Conservation (phyloP, 306 rosid genomes). For the Phaseolus lunatus region DNA sequence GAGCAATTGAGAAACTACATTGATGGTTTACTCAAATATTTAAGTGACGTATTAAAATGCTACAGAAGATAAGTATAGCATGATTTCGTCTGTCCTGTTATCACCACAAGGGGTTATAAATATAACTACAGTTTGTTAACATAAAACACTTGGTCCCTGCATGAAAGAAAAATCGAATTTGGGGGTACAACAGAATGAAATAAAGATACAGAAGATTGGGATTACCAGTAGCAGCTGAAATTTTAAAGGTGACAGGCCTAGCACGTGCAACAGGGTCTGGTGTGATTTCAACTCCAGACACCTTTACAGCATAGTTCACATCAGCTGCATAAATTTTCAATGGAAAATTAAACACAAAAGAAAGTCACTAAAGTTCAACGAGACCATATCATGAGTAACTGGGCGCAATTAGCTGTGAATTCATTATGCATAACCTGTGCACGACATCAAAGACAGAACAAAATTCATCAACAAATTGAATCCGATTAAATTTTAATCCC, state of each 20-base stretch:
- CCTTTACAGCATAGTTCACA: background rate
- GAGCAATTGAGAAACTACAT: background rate
- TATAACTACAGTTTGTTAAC: background rate
- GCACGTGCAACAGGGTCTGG: background rate
- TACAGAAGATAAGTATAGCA: background rate
- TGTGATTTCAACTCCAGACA: background rate
- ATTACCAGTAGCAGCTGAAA: constrained; percentile 2
- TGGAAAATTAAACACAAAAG: background rate
- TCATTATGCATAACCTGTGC: background rate
- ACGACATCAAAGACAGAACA: background rate
- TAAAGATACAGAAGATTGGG: background rate
- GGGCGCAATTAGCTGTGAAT: background rate
- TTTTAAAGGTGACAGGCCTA: background rate
- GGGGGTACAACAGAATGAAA: background rate
- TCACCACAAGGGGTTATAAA: background rate
- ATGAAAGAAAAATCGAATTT: background rate
- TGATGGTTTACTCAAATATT: background rate
- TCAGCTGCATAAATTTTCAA: background rate
- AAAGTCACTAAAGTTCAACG: background rate
- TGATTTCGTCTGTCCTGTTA: background rate
- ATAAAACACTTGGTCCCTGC: background rate
- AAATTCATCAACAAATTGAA: background rate
- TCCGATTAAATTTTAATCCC: background rate
- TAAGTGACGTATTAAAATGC: background rate
- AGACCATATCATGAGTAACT: background rate